phyloP scores from a whole-genome alignment of 2,329 filamentous ascomycete species.

The Fusarium kyushuense region DNA sequence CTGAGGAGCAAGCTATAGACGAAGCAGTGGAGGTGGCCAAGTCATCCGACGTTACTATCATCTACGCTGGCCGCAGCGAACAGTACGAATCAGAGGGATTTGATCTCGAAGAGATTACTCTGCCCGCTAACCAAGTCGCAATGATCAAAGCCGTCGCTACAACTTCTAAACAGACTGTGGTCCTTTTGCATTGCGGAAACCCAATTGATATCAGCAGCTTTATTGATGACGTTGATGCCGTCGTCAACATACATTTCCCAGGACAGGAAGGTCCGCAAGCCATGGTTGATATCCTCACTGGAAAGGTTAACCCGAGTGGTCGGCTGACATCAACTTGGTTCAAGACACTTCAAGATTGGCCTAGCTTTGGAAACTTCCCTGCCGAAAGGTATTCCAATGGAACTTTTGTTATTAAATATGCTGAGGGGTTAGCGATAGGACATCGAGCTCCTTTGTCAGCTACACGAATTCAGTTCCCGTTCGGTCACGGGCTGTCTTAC shows the following conservation, averaged over 20 bases:
- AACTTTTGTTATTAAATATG: neutral
- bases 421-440: neutral
- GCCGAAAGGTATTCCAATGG: neutral
- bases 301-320: neutral
- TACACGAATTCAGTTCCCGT: neutral
- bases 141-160: constrained; percentile 28
- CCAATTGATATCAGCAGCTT: constrained; percentile 19
- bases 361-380: neutral
- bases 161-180: constrained; percentile 17
- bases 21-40: constrained; percentile 23
- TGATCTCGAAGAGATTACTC: constrained; percentile 22
- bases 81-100: constrained; percentile 37
- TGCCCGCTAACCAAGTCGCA: constrained; percentile 24
- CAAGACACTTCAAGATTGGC: neutral
- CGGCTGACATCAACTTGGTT: neutral
- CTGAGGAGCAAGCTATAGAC: constrained; percentile 11
- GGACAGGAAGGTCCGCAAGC: neutral
- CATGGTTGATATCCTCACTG: neutral
- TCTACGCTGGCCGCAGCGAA: constrained; percentile 33
- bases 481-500: neutral
- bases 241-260: neutral
- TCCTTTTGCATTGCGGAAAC: constrained; percentile 33
- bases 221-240: neutral
- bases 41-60: constrained; percentile 5
- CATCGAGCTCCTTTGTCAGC: neutral